Evolutionary conservation across 768 basidiomycete species (phyloP).

Genomic region (Lentinula aciculospora): DNA sequence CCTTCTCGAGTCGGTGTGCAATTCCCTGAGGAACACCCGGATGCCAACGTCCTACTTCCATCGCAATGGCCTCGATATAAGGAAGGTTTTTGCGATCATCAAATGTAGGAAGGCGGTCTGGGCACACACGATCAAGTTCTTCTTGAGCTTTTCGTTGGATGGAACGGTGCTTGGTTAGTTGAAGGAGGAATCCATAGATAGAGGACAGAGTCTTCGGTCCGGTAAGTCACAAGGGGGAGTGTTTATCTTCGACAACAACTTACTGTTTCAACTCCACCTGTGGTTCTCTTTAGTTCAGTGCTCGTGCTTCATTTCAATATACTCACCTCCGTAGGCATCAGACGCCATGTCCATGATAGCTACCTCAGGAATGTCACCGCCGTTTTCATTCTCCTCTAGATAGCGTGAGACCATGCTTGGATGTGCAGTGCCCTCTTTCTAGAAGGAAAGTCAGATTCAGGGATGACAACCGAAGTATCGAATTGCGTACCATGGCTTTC

Average conservation of each 20-base stretch:
- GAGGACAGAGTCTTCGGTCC: slow-evolving; percentile 11
- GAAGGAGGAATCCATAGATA: slow-evolving; percentile 19
- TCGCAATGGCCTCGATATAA: slow-evolving; percentile 19
- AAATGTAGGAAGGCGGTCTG: slow-evolving; percentile 16
- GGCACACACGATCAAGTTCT: slow-evolving; percentile 22
- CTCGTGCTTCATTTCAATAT: background rate
- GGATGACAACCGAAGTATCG: background rate
- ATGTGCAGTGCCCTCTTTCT: background rate
- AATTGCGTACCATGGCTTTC: background rate
- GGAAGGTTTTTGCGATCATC: slow-evolving; percentile 12
- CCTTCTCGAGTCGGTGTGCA: background rate
- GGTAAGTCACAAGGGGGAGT: background rate
- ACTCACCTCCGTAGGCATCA: background rate
- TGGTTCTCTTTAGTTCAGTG: background rate
- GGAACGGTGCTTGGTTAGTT: slow-evolving; percentile 24
- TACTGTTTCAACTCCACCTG: background rate
- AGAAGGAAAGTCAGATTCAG: background rate
- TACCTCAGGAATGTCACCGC: background rate
- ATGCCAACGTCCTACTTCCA: slow-evolving; percentile 3
- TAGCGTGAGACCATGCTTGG: background rate
- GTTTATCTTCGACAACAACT: background rate
- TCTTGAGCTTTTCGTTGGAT: slow-evolving; percentile 21
- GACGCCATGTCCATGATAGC: slow-evolving; percentile 1
- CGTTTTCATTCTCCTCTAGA: background rate
- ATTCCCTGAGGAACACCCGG: slow-evolving; percentile 1